Conservation (phyloP, 2,329 filamentous ascomycete species). For the Trichothecium roseum region DNA sequence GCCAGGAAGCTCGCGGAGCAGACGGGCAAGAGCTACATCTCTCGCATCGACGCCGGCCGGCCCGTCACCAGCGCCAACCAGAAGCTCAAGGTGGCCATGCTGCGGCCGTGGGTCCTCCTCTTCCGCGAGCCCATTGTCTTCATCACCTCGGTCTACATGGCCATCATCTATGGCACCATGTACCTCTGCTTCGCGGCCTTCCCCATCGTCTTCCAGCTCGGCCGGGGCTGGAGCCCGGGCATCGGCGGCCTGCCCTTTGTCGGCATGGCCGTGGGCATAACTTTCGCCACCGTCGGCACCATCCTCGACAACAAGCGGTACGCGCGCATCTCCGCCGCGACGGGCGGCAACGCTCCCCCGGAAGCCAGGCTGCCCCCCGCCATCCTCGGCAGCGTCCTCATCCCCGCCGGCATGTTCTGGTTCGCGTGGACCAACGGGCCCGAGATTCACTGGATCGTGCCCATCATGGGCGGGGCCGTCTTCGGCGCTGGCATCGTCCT, state of each 20-base stretch:
- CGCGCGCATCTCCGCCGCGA: constrained; percentile 27
- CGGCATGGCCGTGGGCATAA: constrained; percentile 54
- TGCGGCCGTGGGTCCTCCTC: constrained; percentile 53
- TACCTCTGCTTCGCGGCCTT: constrained; percentile 46
- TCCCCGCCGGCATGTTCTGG: constrained; percentile 54
- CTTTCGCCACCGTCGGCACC: constrained; percentile 42
- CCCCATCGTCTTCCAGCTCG: constrained; percentile 51
- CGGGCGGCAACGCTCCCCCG: constrained; percentile 47
- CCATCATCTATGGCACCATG: constrained; percentile 44
- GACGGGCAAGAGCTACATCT: constrained; percentile 46
- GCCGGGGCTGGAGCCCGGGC: constrained; percentile 46
- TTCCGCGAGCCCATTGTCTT: constrained; percentile 59
- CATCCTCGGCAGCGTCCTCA: constrained; percentile 45
- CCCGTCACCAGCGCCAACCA: constrained; percentile 30
- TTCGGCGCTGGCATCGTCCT: constrained; percentile 49
- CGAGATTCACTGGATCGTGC: constrained; percentile 47
- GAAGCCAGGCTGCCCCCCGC: constrained; percentile 52
- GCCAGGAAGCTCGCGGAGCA: constrained; percentile 37
- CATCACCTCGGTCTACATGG: constrained; percentile 53
- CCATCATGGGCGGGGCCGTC: constrained; percentile 28
- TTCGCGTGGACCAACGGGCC: constrained; percentile 54
- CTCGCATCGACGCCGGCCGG: constrained; percentile 32
- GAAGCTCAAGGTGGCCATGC: constrained; percentile 45
- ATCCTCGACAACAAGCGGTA: constrained; percentile 45
- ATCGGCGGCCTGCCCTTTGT: constrained; percentile 52